These are phyloP conservation scores for Aspergillus tanneri DNA, from an alignment of 2,329 filamentous ascomycete species.

Conservation along the genomic window DNA sequence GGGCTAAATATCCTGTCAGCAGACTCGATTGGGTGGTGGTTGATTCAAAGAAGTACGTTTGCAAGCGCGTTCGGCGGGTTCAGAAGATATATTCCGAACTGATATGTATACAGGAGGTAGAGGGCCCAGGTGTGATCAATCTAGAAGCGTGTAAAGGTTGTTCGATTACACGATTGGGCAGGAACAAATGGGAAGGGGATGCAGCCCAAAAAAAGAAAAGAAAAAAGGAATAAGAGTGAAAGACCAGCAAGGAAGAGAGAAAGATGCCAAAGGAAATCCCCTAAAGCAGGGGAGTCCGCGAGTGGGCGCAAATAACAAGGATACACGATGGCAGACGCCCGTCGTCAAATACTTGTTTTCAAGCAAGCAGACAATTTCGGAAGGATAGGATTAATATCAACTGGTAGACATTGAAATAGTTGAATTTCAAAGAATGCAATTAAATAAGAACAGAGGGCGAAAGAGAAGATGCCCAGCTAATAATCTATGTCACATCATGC, in stretches of 20 bases:
- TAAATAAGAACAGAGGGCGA: slow-evolving; percentile 13
- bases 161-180: slow-evolving; percentile 16
- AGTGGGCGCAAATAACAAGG: slow-evolving; percentile 32
- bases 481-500: slow-evolving; percentile 20
- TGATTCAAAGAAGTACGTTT: slow-evolving; percentile 34
- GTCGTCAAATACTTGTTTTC: slow-evolving; percentile 18
- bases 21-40: slow-evolving; percentile 29
- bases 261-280: slow-evolving; percentile 18
- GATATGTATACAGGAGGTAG: slow-evolving; percentile 22
- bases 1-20: slow-evolving; percentile 27
- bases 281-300: slow-evolving; percentile 17
- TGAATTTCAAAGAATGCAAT: slow-evolving; percentile 19
- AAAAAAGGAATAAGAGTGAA: slow-evolving; percentile 8
- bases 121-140: slow-evolving; percentile 17
- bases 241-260: slow-evolving; percentile 23
- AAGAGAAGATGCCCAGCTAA: slow-evolving; percentile 19
- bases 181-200: no score
- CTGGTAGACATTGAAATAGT: slow-evolving; percentile 17
- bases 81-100: slow-evolving; percentile 36
- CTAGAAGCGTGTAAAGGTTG: slow-evolving; percentile 17
- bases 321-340: slow-evolving; percentile 33
- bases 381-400: slow-evolving; percentile 26
- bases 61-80: slow-evolving; percentile 26
- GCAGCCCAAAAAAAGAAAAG: slow-evolving; percentile 7
- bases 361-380: slow-evolving; percentile 31